Evolutionary conservation across 1,284 basidiomycete species (phyloP).

Genomic region (Athelia psychrophila): DNA sequence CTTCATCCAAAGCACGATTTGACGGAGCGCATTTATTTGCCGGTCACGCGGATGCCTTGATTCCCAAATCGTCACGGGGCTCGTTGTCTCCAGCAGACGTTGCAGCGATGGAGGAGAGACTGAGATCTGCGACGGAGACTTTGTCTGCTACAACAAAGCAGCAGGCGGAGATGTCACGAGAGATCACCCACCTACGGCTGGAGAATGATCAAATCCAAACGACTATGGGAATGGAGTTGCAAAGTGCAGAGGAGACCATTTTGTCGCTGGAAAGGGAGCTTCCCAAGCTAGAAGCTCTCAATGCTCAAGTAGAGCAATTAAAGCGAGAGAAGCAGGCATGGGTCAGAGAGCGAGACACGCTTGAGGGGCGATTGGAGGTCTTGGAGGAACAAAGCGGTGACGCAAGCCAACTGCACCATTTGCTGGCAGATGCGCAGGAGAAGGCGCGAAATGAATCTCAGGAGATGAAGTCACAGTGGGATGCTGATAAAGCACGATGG

Average conservation of each 20-base stretch:
- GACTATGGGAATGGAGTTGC: constrained; percentile 58
- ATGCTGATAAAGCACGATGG: constrained; percentile 54
- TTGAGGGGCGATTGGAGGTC: constrained; percentile 42
- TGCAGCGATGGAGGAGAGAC: constrained; percentile 49
- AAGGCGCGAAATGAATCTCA: constrained; percentile 41
- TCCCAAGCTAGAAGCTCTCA: constrained; percentile 50
- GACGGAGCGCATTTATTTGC: constrained; percentile 83
- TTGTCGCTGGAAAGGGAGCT: constrained; percentile 59
- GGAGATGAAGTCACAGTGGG: constrained; percentile 47
- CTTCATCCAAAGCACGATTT: constrained; percentile 51
- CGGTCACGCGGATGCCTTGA: constrained; percentile 64
- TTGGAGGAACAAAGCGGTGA: constrained; percentile 44
- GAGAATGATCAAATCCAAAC: constrained; percentile 69
- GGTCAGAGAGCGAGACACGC: constrained; percentile 50
- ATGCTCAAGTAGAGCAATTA: constrained; percentile 49
- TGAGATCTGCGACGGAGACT: constrained; percentile 55
- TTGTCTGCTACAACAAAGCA: constrained; percentile 56
- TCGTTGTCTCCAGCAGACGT: constrained; percentile 37
- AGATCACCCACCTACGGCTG: constrained; percentile 53
- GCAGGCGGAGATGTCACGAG: constrained; percentile 57
- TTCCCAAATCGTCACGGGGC: constrained; percentile 38
- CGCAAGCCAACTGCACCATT: constrained; percentile 35
- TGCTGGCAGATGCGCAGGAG: constrained; percentile 33
- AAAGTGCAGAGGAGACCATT: constrained; percentile 62
- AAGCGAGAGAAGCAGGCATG: constrained; percentile 48